Evolutionary conservation across 2,329 filamentous ascomycete species (phyloP).

Genomic region (Hysterium pulicare): DNA sequence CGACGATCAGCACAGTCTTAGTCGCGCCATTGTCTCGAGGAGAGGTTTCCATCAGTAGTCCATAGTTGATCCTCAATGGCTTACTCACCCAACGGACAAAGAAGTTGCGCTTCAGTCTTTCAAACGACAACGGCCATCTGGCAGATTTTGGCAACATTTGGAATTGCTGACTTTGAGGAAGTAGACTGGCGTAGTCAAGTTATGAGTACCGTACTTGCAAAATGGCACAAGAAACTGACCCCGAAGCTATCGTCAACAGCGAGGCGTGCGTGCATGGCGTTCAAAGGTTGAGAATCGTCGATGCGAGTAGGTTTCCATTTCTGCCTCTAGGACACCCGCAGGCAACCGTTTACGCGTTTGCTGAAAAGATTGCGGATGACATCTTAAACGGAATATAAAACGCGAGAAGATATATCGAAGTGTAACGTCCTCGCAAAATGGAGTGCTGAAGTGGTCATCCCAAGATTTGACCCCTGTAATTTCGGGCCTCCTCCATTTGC

Average conservation of each 20-base stretch:
- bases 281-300: neutral
- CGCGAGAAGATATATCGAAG: too few species aligned
- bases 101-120: slow-evolving; percentile 14
- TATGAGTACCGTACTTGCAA: too few species aligned
- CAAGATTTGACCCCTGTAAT: too few species aligned
- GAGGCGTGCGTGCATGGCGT: neutral
- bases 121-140: slow-evolving; percentile 9
- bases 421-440: too few species aligned
- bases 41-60: slow-evolving; percentile 28
- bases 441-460: too few species aligned
- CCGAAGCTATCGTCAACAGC: neutral
- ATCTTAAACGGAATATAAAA: slow-evolving; percentile 7
- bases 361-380: slow-evolving; percentile 10
- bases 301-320: slow-evolving; percentile 19
- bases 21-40: slow-evolving; percentile 30
- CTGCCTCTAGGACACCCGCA: slow-evolving; percentile 28
- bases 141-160: slow-evolving; percentile 9
- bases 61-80: slow-evolving; percentile 33
- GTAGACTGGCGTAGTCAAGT: too few species aligned
- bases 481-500: too few species aligned
- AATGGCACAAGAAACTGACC: neutral
- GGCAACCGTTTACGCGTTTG: slow-evolving; percentile 13
- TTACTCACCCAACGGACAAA: slow-evolving; percentile 24
- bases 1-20: slow-evolving; percentile 14
- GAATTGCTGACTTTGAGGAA: too few species aligned